Evolutionary conservation across 257 asterid genomes (phyloP), one percentile per base, ranked within the genome.

Genomic region (Phtheirospermum japonicum): DNA sequence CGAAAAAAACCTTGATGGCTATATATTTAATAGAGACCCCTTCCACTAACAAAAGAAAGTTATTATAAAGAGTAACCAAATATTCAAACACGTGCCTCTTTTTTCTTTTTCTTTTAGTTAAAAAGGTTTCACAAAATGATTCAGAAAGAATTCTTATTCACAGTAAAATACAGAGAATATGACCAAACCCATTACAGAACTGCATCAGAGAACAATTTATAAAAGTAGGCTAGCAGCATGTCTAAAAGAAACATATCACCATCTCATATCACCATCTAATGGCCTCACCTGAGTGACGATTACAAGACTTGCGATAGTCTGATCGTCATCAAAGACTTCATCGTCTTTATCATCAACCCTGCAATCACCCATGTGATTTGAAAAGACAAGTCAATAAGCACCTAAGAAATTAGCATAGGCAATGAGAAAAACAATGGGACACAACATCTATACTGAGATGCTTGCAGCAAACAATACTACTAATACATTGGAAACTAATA

Each of bases 221-320:
- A 52, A 20, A 33, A 52, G 63, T 17, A 68, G 49, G 56, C n/a
- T 57, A 39, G n/a, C 19, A 33, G 33, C 58, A 66, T 62, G 59
- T 34, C 63, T 39, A 28, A 33, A 62, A 59, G 39, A 74, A 64
- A 70, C 26, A 64, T 5, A 36, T 43, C 64, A 48, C 59, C 13
- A 9, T 39, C n/a, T n/a, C 26, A 64, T 5, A 36, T 43, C 64
- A 48, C 59, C 13, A 9, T 39, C 64, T 62, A 37, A 48, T 57
- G 51, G 75, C 65, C 84, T 71, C 76, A 83, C 97, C 90, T 82
- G 95, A 42, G 96, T 90, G 71, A 90, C 96, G 70, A 90, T 82
- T 67, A 87, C 88, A 67, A 90, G 95, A 71, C 86, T 81, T 71
- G 85, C 93, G 18, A 85, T 83, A 66, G 75, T 86, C 57, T 77